A percentile compares a stretch with the other conserved stretches of the same genome.
Evolutionary conservation across 495 filamentous ascomycete species (phyloP).

Genomic region (Melanomma pulvis-pyrius): DNA sequence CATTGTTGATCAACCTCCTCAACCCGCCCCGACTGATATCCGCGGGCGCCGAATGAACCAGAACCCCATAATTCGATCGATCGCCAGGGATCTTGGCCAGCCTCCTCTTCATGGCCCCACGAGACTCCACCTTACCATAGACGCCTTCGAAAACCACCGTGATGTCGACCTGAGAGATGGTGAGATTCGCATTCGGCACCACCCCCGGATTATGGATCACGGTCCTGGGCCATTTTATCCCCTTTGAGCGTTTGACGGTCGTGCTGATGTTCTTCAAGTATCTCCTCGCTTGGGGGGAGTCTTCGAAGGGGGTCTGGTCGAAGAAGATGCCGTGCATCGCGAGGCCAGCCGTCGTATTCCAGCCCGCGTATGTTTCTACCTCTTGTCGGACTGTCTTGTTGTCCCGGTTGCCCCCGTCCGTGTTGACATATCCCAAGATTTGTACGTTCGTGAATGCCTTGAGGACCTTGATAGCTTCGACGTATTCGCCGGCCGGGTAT

Average conservation of each 20-base stretch:
- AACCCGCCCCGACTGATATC: background rate
- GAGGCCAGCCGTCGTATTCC: conserved; percentile 7
- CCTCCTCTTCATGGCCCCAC: background rate
- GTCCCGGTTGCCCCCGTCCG: conserved; percentile 4
- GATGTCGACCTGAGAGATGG: background rate
- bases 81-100: background rate
- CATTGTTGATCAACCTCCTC: conserved; percentile 12
- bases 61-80: conserved; percentile 1
- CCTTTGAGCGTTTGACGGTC: background rate
- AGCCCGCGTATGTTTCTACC: conserved; percentile 23
- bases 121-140: background rate
- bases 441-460: conserved; percentile 18
- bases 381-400: conserved; percentile 17
- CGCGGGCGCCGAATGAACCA: conserved; percentile 4
- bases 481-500: conserved; percentile 22
- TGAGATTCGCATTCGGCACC: conserved; percentile 10
- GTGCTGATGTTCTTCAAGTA: conserved; percentile 40
- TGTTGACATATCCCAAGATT: conserved; percentile 26
- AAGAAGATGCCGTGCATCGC: conserved; percentile 32
- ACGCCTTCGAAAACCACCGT: conserved; percentile 20
- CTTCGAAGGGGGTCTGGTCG: conserved; percentile 33
- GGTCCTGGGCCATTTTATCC: background rate
- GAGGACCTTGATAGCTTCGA: conserved; percentile 20
- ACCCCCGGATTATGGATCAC: conserved; percentile 12
- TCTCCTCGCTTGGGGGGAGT: conserved; percentile 29